Evolutionary conservation across 2,329 filamentous ascomycete genomes (phyloP).

Genomic region (Penicillium aurantiogriseum): DNA sequence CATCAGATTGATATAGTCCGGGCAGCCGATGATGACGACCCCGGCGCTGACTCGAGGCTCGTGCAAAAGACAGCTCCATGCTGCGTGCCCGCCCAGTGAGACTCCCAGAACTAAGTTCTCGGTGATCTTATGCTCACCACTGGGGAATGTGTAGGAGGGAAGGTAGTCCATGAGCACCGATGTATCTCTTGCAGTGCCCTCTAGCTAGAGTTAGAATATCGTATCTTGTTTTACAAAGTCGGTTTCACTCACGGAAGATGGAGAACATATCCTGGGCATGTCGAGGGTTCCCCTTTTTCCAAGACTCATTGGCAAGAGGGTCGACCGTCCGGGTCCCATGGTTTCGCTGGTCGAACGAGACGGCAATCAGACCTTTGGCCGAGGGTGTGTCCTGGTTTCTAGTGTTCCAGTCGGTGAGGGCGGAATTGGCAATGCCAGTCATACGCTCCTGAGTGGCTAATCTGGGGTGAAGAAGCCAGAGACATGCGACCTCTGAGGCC

Average conservation of each 20-base stretch:
- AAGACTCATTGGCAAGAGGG: slow-evolving; percentile 69
- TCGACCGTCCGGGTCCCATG: slow-evolving; percentile 74
- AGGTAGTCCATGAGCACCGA: slow-evolving; percentile 73
- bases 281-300: slow-evolving; percentile 72
- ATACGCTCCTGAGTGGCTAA: slow-evolving; percentile 69
- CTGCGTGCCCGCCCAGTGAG: slow-evolving; percentile 81
- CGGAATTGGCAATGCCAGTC: slow-evolving; percentile 67
- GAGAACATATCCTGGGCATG: slow-evolving; percentile 94
- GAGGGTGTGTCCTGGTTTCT: slow-evolving; percentile 34
- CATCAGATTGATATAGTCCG: slow-evolving; percentile 82
- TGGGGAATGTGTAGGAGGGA: slow-evolving; percentile 68
- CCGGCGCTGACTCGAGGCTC: slow-evolving; percentile 77
- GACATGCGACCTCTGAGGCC: slow-evolving; percentile 62
- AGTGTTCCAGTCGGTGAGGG: slow-evolving; percentile 67
- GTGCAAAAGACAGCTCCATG: slow-evolving; percentile 77
- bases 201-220: slow-evolving; percentile 25
- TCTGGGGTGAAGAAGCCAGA: slow-evolving; percentile 91
- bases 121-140: slow-evolving; percentile 46
- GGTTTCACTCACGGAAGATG: slow-evolving; percentile 60
- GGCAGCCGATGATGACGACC: slow-evolving; percentile 81
- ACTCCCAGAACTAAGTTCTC: slow-evolving; percentile 77
- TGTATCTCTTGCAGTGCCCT: slow-evolving; percentile 72
- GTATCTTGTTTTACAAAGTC: neutral
- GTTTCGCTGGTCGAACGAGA: slow-evolving; percentile 89
- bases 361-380: slow-evolving; percentile 67